Evolutionary conservation across 2,329 filamentous ascomycete genomes (phyloP).

Genomic region (Pseudopithomyces chartarum): DNA sequence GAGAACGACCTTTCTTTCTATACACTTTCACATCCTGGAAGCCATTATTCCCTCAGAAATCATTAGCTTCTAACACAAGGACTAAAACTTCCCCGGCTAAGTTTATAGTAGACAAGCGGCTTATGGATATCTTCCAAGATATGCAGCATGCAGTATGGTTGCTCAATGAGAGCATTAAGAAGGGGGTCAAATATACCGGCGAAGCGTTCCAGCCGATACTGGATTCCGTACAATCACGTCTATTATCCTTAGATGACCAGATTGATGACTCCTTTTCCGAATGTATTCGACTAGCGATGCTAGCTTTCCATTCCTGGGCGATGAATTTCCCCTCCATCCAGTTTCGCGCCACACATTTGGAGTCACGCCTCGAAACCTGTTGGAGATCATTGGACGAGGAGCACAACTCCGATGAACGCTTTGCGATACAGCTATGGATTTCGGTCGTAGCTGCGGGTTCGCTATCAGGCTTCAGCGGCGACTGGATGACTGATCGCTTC

Average conservation of each 20-base stretch:
- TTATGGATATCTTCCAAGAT: background rate
- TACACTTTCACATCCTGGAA: background rate
- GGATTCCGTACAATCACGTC: background rate
- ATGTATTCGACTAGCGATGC: background rate
- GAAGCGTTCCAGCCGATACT: background rate
- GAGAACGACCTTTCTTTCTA: background rate
- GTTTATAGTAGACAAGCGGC: background rate
- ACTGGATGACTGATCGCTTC: background rate
- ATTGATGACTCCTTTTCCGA: background rate
- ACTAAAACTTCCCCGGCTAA: background rate
- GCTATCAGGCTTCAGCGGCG: background rate
- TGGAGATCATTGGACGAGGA: background rate
- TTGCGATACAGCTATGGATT: background rate
- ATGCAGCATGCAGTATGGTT: background rate
- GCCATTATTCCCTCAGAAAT: background rate
- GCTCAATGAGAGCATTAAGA: background rate
- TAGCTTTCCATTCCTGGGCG: background rate
- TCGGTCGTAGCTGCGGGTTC: background rate
- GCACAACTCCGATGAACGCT: background rate
- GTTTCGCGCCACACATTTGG: background rate
- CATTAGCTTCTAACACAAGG: background rate
- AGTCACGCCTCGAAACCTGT: background rate
- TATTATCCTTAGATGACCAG: background rate
- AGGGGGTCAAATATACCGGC: background rate
- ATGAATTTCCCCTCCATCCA: conserved; percentile 1